A percentile compares a stretch with the other conserved stretches of the same genome.
Evolutionary conservation across 495 filamentous ascomycete species (phyloP).

Genomic region (Jackrogersella multiformis): DNA sequence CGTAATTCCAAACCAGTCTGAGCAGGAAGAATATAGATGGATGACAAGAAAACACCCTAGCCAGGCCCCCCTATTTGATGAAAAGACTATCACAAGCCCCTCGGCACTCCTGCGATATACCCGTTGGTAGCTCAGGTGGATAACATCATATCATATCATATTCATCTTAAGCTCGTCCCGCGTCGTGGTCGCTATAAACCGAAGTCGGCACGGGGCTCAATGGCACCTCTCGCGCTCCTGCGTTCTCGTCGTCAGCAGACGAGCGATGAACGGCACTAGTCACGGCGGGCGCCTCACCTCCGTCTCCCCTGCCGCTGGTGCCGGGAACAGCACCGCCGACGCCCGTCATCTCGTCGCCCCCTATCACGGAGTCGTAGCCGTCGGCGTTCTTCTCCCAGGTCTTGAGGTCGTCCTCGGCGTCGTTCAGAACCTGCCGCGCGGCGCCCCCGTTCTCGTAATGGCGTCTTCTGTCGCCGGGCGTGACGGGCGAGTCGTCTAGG

Average conservation of each 20-base stretch:
- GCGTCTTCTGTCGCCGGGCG: constrained; percentile 80
- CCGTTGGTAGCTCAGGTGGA: background rate
- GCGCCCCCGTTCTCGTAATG: constrained; percentile 70
- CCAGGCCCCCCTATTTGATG: background rate
- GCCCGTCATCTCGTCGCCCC: constrained; percentile 8
- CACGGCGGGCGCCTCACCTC: constrained; percentile 14
- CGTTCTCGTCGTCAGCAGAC: constrained; percentile 3
- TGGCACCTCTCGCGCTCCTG: background rate
- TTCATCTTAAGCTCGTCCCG: background rate
- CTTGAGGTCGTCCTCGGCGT: constrained; percentile 87
- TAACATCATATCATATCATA: too few relatives aligned
- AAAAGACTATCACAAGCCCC: background rate
- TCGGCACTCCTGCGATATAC: background rate
- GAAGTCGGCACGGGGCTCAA: constrained; percentile 32
- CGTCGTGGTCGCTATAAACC: constrained; percentile 1
- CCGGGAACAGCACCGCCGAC: background rate
- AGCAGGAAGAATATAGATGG: constrained; percentile 2
- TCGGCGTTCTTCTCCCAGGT: constrained; percentile 69
- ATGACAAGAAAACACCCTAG: constrained; percentile 15
- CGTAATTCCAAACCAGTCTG: background rate
- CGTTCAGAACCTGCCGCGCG: constrained; percentile 86
- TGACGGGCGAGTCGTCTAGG: constrained; percentile 89
- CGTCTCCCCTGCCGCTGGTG: background rate
- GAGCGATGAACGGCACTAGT: background rate
- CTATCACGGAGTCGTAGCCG: constrained; percentile 16